A percentile compares a stretch with the other conserved stretches of the same genome.
Evolutionary conservation across 1,284 basidiomycete genomes (phyloP).

Genomic region (Pascua guehoae): DNA sequence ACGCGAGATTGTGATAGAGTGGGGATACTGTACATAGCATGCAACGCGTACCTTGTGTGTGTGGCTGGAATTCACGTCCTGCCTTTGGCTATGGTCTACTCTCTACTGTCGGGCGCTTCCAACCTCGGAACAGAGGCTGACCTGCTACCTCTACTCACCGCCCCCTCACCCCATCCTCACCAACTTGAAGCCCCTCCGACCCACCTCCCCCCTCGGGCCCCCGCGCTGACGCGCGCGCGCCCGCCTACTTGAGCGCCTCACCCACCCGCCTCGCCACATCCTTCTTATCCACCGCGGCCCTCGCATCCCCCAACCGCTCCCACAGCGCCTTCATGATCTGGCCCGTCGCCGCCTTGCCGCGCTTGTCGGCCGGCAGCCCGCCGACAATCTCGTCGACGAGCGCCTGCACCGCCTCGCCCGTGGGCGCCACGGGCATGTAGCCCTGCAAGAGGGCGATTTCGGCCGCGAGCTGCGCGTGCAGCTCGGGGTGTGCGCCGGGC

Average conservation of each 20-base stretch:
- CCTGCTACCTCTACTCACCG: too few relatives aligned
- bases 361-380: constrained; percentile 21
- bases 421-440: constrained; percentile 38
- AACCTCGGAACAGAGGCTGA: too few relatives aligned
- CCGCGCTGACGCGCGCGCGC: too few relatives aligned
- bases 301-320: constrained; percentile 41
- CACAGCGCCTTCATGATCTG: constrained; percentile 38
- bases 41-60: too few relatives aligned
- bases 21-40: too few relatives aligned
- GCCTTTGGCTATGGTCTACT: too few relatives aligned
- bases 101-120: too few relatives aligned
- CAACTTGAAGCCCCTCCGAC: too few relatives aligned
- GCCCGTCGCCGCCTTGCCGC: constrained; percentile 30
- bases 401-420: constrained; percentile 27
- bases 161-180: too few relatives aligned
- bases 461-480: constrained; percentile 26
- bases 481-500: constrained; percentile 34
- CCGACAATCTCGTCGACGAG: constrained; percentile 33
- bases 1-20: too few relatives aligned
- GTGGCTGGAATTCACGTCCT: too few relatives aligned
- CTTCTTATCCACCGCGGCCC: constrained; percentile 41
- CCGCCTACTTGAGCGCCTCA: constrained; percentile 31
- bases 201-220: too few relatives aligned
- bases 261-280: constrained; percentile 38
- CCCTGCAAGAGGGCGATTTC: constrained; percentile 35